Base-by-base conservation (phyloP, 1,284 basidiomycete species). In the Leccinum griseonigrum region DNA sequence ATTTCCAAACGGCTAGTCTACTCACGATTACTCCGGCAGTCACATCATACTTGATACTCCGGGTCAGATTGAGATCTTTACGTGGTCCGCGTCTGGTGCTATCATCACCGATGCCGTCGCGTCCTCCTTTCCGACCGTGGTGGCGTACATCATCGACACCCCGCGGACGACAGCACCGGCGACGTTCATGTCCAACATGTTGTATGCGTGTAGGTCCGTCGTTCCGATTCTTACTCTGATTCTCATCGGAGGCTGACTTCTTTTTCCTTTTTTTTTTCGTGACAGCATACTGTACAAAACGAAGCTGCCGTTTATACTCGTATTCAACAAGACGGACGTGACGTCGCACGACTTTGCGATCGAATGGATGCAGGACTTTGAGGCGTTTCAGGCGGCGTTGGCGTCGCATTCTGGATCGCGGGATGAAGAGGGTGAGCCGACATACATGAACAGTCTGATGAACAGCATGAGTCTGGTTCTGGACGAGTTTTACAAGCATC, bases 171-270 rank as follows among this genome's bases (percentile, higher is more conserved):
- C 91, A 0, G 89, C 95, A 0, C 97, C 97, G 0, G 95, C 97
- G 6, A 99, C 97, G 0, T 99, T 99, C 77, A 99, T 99, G 97
- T 95, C 91, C 58, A 99, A 99, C 77, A 99, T 99, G 97, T 83
- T 99, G 56, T 99, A 99, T 72, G 97, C 97, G 1, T 99, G 97
- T 83, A 95, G 92, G 92, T 91, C 64, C 66, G 86, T 76, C n/a
- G 13, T 48, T 14, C 53, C 22, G 9, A 5, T 40, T 40, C 10
- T 11, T 53, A 38, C 31, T 28, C 18, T 32, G 54, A 43, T 65
- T 51, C 54, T 54, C 55, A 34, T 55, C 22, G 0, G 28, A 52
- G 32, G 16, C n/a, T 54, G 4, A 52, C 14, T 26, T 4, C 16
- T 43, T 13, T 43, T 13, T 31, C n/a, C 48, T 31, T 4, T 22